Conservation (phyloP, 176 grass and related monocot species). For the Stipa capillata region DNA sequence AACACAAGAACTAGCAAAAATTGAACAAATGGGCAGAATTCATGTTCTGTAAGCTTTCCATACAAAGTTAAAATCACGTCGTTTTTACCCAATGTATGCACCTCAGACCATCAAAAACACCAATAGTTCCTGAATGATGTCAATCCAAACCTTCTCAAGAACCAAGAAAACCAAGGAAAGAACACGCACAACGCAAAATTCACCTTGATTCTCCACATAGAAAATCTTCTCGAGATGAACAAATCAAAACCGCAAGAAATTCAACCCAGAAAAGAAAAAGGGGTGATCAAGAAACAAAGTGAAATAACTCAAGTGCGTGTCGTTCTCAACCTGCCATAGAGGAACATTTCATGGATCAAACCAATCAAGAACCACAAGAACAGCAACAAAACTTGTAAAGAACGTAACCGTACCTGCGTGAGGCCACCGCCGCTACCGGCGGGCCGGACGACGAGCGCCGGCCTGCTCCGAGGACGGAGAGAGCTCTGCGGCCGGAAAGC, state of each 20-base stretch:
- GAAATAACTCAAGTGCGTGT: background rate
- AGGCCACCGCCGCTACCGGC: background rate
- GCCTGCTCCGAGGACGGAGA: background rate
- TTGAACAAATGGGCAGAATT: background rate
- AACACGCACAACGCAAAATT: background rate
- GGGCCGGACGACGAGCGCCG: background rate
- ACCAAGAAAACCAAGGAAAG: background rate
- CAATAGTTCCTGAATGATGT: background rate
- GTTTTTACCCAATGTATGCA: background rate
- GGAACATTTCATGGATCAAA: background rate
- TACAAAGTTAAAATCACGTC: background rate
- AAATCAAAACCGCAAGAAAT: background rate
- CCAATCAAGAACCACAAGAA: background rate
- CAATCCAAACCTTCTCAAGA: background rate
- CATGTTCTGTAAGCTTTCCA: background rate
- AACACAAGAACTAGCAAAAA: background rate
- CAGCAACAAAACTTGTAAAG: background rate
- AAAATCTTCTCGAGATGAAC: background rate
- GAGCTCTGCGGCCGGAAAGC: conserved; percentile 12
- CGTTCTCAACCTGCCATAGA: background rate
- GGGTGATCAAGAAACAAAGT: background rate
- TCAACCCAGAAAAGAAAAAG: background rate
- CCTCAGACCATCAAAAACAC: background rate
- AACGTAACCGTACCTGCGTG: background rate
- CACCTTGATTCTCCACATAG: background rate